A percentile compares a stretch with the other conserved stretches of the same genome.
These are phyloP conservation scores for Naegleria gruberi DNA, from an alignment of 208 protist species.

Conservation along the genomic window DNA sequence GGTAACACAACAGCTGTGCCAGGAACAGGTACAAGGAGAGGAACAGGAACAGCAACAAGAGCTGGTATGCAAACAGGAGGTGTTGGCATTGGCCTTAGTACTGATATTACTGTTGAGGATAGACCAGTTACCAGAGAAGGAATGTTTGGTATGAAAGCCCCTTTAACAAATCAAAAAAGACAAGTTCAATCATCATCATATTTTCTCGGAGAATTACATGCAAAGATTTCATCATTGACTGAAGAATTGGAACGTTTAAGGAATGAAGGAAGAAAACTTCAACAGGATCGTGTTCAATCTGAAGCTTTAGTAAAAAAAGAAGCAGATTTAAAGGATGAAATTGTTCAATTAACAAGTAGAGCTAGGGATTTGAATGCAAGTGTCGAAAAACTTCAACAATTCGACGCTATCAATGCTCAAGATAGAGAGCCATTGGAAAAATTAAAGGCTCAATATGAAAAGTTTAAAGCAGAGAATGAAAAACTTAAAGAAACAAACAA, in stretches of 20 bases:
- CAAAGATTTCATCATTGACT: constrained; percentile 69
- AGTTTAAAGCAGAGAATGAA: constrained; percentile 58
- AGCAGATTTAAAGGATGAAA: constrained; percentile 54
- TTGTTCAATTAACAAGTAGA: constrained; percentile 58
- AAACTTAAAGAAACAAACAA: constrained; percentile 61
- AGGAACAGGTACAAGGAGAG: not conserved
- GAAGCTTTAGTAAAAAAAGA: constrained; percentile 20
- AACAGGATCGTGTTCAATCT: constrained; percentile 59
- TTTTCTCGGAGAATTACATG: constrained; percentile 70
- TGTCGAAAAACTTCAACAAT: constrained; percentile 54
- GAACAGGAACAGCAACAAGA: not conserved
- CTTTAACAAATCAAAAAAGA: constrained; percentile 60
- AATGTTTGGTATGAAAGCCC: constrained; percentile 48
- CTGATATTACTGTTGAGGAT: not conserved
- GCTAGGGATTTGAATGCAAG: constrained; percentile 69
- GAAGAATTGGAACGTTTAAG: constrained; percentile 68
- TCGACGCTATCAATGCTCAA: constrained; percentile 14
- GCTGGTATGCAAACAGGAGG: not conserved
- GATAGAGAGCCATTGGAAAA: constrained; percentile 44
- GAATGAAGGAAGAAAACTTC: constrained; percentile 69
- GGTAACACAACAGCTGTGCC: not conserved
- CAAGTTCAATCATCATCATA: constrained; percentile 76
- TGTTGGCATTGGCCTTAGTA: not conserved
- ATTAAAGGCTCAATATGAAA: constrained; percentile 57
- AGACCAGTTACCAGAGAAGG: constrained; percentile 34